These are phyloP conservation scores for Heritiera littoralis DNA, from an alignment of 345 rosid species.

Conservation along the genomic window DNA sequence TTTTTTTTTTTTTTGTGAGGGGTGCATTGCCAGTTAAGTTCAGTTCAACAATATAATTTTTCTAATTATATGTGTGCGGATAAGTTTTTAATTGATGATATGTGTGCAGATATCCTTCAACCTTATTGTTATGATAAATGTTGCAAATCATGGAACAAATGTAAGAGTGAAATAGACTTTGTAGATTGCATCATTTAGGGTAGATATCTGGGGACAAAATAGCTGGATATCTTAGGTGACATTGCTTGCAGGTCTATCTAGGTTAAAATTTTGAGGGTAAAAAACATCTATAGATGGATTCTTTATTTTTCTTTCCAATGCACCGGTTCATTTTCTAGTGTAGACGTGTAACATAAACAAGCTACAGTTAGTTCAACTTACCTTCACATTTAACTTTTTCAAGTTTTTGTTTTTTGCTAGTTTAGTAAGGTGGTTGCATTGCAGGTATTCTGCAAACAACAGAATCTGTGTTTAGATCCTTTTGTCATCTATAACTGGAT, in stretches of 20 bases:
- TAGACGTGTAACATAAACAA: background rate
- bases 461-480: background rate
- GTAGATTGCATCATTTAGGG: background rate
- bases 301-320: background rate
- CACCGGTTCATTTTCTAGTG: no score
- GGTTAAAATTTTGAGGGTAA: background rate
- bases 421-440: background rate
- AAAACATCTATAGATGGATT: background rate
- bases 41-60: background rate
- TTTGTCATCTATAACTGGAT: background rate
- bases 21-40: background rate
- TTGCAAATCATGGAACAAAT: background rate
- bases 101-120: background rate
- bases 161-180: background rate
- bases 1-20: conserved; percentile 4
- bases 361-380: background rate
- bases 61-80: background rate
- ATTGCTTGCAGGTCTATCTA: background rate
- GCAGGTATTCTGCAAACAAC: background rate
- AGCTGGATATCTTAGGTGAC: background rate
- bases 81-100: background rate
- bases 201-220: background rate
- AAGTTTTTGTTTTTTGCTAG: background rate
- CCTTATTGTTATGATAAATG: background rate
- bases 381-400: background rate